Base-by-base conservation (phyloP, 2,329 filamentous ascomycete genomes). In the Ilyonectria destructans region DNA sequence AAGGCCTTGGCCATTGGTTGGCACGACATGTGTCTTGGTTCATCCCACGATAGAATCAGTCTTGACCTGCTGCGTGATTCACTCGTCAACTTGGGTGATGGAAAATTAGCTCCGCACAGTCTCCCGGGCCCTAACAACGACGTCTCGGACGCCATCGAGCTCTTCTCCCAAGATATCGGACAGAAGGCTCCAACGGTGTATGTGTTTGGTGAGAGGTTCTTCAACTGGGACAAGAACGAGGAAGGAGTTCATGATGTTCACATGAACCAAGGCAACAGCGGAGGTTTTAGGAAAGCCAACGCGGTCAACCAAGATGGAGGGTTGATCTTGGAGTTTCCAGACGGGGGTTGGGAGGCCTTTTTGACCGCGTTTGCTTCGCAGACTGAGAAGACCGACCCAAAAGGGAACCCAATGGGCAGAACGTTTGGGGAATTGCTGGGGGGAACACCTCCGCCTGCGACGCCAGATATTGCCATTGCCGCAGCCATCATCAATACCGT, bases 301-400 rank as follows among this genome's bases (percentile, higher is more conserved):
- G 61, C 56, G 4, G 57, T n/a, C 5, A 40, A 52, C 13, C 58
- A 69, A 33, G 69, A 71, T 17, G 69, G 64, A 8, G 64, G 69
- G 9, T 17, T 68, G 10, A 33, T 66, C 49, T 13, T 71, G 13
- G 43, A 68, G 45, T 71, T 64, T 46, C 40, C 35, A 6, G 65
- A 70, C 51, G 59, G 45, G 9, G 58, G 57, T 21, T 71, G 58
- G 55, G 68, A 69, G 43, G 62, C 58, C 4, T 57, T 68, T 23
- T 65, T 70, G 40, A 58, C 69, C 13, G 62, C 55, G 26, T 70
- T 71, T 59, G 56, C 68, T 10, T 68, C 64, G 7, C 64, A 70
- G 35, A 33, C 64, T 37, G 21, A 64, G 19, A 58, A 67, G 61
- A 71, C 66, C 3, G 60, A 62, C 55, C 52, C 45, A 13, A 49